phyloP scores from a whole-genome alignment of 257 asterid species.

The Petunia secreta region DNA sequence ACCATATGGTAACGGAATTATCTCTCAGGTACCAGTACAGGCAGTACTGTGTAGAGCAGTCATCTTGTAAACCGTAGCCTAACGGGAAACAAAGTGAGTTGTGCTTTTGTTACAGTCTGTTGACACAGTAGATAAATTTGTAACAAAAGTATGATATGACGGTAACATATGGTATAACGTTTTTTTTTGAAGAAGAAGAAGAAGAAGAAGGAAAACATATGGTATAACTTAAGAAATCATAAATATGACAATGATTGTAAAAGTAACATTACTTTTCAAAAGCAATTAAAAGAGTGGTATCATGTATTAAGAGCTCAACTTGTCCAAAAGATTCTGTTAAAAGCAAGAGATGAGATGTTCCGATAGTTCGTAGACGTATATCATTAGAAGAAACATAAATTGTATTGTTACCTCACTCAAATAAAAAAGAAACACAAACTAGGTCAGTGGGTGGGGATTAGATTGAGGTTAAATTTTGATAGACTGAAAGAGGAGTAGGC shows the following conservation, averaged over 20 bases:
- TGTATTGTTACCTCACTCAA: no score
- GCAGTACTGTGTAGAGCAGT: background rate
- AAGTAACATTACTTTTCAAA: background rate
- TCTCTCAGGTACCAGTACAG: background rate
- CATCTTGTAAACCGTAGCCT: background rate
- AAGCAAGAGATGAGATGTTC: no score
- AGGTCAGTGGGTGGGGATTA: no score
- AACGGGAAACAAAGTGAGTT: slow-evolving; percentile 4
- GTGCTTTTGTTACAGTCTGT: background rate
- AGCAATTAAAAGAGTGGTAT: background rate
- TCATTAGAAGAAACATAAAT: no score
- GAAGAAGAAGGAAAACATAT: no score
- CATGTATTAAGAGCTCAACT: no score
- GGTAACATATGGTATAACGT: background rate
- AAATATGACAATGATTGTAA: background rate
- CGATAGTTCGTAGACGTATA: no score
- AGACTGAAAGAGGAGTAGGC: no score
- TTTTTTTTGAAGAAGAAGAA: no score
- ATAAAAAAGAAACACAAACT: no score
- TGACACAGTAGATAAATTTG: background rate
- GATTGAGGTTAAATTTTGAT: no score
- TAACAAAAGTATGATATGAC: background rate
- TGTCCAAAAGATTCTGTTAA: no score
- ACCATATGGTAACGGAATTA: background rate
- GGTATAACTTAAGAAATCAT: background rate